phyloP scores from a whole-genome alignment of 805 yeast species.

The Sungouiella blattae region DNA sequence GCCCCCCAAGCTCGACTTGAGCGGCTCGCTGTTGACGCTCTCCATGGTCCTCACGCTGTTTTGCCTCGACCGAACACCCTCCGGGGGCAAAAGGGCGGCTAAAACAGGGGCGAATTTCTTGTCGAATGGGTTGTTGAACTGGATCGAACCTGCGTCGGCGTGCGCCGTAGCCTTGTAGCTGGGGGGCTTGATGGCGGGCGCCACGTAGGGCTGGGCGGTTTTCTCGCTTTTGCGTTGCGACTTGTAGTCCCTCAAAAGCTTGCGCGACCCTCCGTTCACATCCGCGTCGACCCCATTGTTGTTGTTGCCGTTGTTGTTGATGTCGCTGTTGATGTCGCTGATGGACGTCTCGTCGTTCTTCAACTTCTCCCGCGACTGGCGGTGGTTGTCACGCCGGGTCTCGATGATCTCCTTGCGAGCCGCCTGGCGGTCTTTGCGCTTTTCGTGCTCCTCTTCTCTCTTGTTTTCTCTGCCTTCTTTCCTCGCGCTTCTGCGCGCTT shows the following conservation, averaged over 20 bases:
- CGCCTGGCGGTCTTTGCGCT: background rate
- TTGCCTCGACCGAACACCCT: background rate
- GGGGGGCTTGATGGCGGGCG: conserved; percentile 1
- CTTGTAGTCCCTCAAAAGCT: background rate
- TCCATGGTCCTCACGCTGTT: background rate
- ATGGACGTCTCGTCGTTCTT: background rate
- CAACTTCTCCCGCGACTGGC: too few species aligned
- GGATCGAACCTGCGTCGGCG: background rate
- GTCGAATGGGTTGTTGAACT: conserved; percentile 11
- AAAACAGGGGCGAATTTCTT: background rate
- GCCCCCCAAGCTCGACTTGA: conserved; percentile 17
- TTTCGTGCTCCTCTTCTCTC: background rate
- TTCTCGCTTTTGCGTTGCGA: background rate
- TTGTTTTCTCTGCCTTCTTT: conserved; percentile 1
- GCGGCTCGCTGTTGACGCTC: conserved; percentile 2
- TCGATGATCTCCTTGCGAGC: too few species aligned
- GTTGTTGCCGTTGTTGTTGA: background rate
- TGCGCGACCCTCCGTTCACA: background rate
- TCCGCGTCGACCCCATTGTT: background rate
- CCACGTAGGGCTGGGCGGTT: background rate
- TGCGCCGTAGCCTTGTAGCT: background rate
- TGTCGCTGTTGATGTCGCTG: background rate
- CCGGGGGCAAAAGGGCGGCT: conserved; percentile 11
- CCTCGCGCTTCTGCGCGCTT: conserved; percentile 5
- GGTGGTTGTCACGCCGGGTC: too few species aligned